Evolutionary conservation across 352 stramenopile genomes (phyloP), one percentile per base, ranked within the genome.

Genomic region (Globisporangium ultimum): DNA sequence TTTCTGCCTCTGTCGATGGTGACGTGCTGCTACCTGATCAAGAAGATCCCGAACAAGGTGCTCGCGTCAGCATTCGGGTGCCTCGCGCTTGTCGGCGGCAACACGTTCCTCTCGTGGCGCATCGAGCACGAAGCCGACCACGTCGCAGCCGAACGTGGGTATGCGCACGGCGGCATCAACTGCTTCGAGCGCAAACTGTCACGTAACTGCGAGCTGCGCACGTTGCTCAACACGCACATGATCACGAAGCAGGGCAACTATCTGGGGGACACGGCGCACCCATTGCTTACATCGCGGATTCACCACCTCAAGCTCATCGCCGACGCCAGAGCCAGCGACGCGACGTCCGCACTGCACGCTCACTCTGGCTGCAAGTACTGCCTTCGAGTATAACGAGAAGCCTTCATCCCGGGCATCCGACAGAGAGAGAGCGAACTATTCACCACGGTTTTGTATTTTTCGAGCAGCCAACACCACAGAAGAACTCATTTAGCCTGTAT

Each of bases 191-290:
- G 85, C 36, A 86, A 88, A 43, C 65, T 91, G 3, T 82, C 68
- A 5, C 79, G 75, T 49, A 94, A 94, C 69, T 90, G 80, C 53
- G 74, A 87, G 55, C 60, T 92, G 63, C 78, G 80, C 14, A 73
- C 70, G 34, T 58, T 78, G 14, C 62, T 86, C 53, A 72, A 87
- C 36, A 83, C 80, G 20, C 67, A 61, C n/a, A 70, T 89, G 70
- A 94, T 94, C 71, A 90, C 78, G 15, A 66, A 89, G 50, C 64
- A 76, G 32, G 85, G 85, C 54, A 91, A 94, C 66, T 94, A 94
- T 67, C 61, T 94, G 18, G 85, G 80, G 21, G 85, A 94, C 59
- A 88, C 77, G 11, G 78, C 77, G 2, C 85, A 94, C 50, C 85
- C 85, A 43, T 67, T 90, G 41, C 64, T 94, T 14, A 92, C 85